Base-by-base conservation (phyloP, 1,284 basidiomycete species). In the Naganishia liquefaciens region DNA sequence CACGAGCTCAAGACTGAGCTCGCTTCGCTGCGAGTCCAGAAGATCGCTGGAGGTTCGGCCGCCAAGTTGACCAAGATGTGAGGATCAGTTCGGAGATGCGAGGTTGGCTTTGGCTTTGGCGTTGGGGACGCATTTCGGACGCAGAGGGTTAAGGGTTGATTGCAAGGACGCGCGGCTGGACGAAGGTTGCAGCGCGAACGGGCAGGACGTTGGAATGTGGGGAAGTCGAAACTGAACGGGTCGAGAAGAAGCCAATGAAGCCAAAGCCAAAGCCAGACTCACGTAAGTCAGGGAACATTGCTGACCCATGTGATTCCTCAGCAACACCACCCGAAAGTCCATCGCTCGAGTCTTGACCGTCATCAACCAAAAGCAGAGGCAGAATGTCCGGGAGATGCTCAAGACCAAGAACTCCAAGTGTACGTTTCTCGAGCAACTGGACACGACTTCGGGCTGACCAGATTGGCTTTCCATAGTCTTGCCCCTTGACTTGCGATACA, bases 281-380 rank as follows among this genome's bases (percentile, higher is more conserved):
- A 42, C 21, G 42, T 33, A 25, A 33, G 15, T 30, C 53, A 15
- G n/a, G n/a, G n/a, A 21, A 54, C n/a, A 19, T 37, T 15, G 30
- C 49, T 61, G 23, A 40, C 39, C 3, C 42, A 42, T 44, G 17
- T 46, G 17, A 67, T 52, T 53, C 13, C n/a, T n/a, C 76, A 99
- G 95, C 82, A 88, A 90, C 82, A 86, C 91, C 73, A 91, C 97
- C 80, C 94, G 96, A 85, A 99, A 99, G 85, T 95, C 93, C 73
- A 94, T 99, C 77, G 96, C 96, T 70, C 93, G 96, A 69, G 95
- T 99, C 71, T 82, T 98, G 82, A 99, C 96, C 57, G 93, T 99
- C 75, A 95, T 90, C 84, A 98, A 97, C 89, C 89, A 92, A 80
- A 99, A 99, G 84, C 88, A 90, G 77, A 91, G 96, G 74, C 88